Percentiles rank a stretch among this genome's conserved stretches.
Evolutionary conservation across 768 basidiomycete genomes (phyloP).

Genomic region (Pilatotrama ljubarskyi): DNA sequence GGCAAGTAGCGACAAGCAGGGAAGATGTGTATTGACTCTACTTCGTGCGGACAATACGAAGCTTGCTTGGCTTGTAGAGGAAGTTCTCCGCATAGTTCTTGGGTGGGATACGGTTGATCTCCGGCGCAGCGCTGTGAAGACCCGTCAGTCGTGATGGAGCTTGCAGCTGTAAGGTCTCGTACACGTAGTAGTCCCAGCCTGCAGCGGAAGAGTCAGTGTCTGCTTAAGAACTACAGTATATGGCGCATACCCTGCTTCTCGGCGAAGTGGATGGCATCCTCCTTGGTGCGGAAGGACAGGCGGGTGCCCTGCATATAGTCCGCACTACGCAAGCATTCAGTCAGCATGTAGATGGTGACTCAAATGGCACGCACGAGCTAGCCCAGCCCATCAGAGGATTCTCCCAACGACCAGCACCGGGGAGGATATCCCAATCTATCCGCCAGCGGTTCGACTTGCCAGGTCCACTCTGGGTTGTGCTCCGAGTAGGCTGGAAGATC

Average conservation of each 20-base stretch:
- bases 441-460: conserved; percentile 88
- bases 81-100: conserved; percentile 94
- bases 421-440: conserved; percentile 92
- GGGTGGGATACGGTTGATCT: conserved; percentile 69
- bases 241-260: conserved; percentile 86
- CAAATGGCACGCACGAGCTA: conserved; percentile 68
- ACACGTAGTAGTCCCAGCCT: conserved; percentile 96
- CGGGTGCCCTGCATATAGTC: conserved; percentile 96
- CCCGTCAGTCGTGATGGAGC: neutral
- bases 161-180: conserved; percentile 36
- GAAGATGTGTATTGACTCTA: conserved; percentile 45
- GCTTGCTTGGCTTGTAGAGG: conserved; percentile 73
- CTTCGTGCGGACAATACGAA: conserved; percentile 89
- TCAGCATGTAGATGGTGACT: neutral
- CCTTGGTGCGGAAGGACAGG: conserved; percentile 79
- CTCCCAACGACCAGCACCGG: conserved; percentile 92
- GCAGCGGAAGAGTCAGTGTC: conserved; percentile 10
- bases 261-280: conserved; percentile 91
- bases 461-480: conserved; percentile 93
- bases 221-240: neutral
- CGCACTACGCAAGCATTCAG: conserved; percentile 50
- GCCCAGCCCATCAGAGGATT: conserved; percentile 98
- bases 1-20: no score
- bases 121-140: conserved; percentile 9
- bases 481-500: conserved; percentile 90